These are phyloP conservation scores for Guadua angustifolia DNA, from an alignment of 176 grass and related monocot species.

Conservation along the genomic window DNA sequence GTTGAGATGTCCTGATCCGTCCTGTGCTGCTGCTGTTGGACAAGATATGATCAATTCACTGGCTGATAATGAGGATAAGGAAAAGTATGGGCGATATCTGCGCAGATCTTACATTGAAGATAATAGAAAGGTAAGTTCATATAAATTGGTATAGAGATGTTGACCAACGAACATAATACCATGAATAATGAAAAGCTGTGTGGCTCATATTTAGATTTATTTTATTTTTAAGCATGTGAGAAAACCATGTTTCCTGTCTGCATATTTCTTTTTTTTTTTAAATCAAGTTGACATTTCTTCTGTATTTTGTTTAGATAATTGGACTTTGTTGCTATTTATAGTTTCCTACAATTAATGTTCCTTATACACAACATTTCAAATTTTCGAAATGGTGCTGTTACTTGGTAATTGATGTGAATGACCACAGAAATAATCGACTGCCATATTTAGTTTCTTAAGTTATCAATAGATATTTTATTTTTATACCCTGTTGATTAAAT, in stretches of 20 bases:
- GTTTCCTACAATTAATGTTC: background rate
- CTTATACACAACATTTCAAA: background rate
- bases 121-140: conserved; percentile 83
- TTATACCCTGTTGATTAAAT: conserved; percentile 36
- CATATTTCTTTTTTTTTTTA: background rate
- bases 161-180: background rate
- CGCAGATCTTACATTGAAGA: conserved; percentile 98
- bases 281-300: background rate
- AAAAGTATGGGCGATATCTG: conserved; percentile 90
- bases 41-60: conserved; percentile 80
- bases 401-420: conserved; percentile 11
- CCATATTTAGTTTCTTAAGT: conserved; percentile 25
- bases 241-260: background rate
- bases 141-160: conserved; percentile 7
- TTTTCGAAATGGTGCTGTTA: conserved; percentile 15
- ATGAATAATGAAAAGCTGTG: conserved; percentile 19
- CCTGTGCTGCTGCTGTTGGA: conserved; percentile 82
- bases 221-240: conserved; percentile 5
- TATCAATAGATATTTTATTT: conserved; percentile 10
- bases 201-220: conserved; percentile 17
- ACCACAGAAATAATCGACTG: background rate
- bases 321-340: background rate
- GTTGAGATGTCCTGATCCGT: conserved; percentile 95
- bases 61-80: conserved; percentile 69
- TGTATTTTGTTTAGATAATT: conserved; percentile 17